Evolutionary conservation across 106 monocot species (phyloP).

Genomic region (Acorus calamus): DNA sequence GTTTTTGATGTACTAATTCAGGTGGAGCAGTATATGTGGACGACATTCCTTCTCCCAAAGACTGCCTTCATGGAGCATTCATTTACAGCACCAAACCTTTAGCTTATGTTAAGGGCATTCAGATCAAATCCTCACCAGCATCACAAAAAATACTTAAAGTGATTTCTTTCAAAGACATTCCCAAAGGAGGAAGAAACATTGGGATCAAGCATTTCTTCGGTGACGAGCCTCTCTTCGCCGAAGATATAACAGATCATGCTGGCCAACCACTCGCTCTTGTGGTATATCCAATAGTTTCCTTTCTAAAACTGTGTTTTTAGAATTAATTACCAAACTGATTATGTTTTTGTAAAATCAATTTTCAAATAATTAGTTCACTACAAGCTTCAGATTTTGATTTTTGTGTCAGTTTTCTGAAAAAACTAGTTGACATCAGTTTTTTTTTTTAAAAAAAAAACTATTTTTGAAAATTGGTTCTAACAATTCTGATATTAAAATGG

Average conservation of each 20-base stretch:
- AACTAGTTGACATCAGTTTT: no score
- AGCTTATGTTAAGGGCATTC: slow-evolving; percentile 38
- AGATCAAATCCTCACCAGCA: slow-evolving; percentile 29
- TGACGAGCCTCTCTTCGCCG: slow-evolving; percentile 49
- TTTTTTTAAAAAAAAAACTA: no score
- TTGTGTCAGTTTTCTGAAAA: no score
- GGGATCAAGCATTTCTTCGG: slow-evolving; percentile 34
- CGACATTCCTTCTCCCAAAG: slow-evolving; percentile 62
- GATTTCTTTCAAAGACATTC: slow-evolving; percentile 54
- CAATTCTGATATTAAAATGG: background rate
- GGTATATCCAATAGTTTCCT: slow-evolving; percentile 44
- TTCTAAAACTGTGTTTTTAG: background rate
- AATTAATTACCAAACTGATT: background rate
- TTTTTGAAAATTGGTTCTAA: no score
- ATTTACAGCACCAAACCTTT: slow-evolving; percentile 48
- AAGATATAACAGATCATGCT: slow-evolving; percentile 42
- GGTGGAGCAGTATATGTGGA: slow-evolving; percentile 86
- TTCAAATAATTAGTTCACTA: no score
- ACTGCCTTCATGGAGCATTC: slow-evolving; percentile 70
- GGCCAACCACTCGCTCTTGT: slow-evolving; percentile 78
- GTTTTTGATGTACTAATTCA: slow-evolving; percentile 3
- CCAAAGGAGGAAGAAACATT: slow-evolving; percentile 53
- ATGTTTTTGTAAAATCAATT: background rate
- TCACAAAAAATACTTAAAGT: slow-evolving; percentile 29
- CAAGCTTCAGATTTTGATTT: no score